Percentiles rank a stretch among this genome's conserved stretches.
These are phyloP conservation scores for Pulveroboletus ravenelii DNA, from an alignment of 768 basidiomycete species.

Conservation along the genomic window DNA sequence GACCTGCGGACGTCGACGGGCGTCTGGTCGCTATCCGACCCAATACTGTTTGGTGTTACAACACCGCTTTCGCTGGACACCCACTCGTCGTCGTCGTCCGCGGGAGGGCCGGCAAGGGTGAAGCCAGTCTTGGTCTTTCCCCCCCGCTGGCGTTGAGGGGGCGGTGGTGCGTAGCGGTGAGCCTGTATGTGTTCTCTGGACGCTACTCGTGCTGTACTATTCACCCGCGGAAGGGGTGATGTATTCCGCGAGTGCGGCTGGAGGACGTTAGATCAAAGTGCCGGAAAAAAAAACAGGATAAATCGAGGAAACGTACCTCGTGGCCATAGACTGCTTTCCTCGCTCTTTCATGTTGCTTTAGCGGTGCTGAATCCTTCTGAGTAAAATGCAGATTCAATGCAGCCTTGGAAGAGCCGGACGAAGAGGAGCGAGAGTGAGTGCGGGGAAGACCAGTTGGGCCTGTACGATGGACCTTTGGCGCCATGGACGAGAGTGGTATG, in stretches of 20 bases:
- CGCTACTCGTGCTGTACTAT: conserved; percentile 25
- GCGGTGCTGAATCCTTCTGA: conserved; percentile 49
- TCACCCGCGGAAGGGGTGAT: conserved; percentile 25
- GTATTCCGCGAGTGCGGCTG: conserved; percentile 22
- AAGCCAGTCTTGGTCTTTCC: conserved; percentile 49
- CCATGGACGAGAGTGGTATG: conserved; percentile 34
- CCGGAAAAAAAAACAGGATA: conserved; percentile 9
- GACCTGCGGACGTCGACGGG: conserved; percentile 26
- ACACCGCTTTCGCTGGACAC: conserved; percentile 75
- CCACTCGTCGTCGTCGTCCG: conserved; percentile 65
- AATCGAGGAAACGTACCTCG: conserved; percentile 39
- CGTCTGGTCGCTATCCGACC: conserved; percentile 40
- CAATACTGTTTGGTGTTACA: conserved; percentile 53
- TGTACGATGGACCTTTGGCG: conserved; percentile 47
- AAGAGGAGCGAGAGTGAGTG: conserved; percentile 61
- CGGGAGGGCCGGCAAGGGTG: conserved; percentile 48
- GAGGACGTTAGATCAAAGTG: conserved; percentile 11
- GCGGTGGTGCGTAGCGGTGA: conserved; percentile 26
- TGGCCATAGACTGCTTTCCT: conserved; percentile 43
- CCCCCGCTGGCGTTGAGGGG: conserved; percentile 28
- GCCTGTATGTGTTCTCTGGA: conserved; percentile 34
- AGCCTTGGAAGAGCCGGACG: conserved; percentile 49
- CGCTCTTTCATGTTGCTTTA: conserved; percentile 45
- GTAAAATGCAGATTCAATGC: conserved; percentile 63
- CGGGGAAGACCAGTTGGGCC: conserved; percentile 45